Conservation (phyloP, 1,139 yeast genomes). For the Yamadazyma dushanensis region DNA sequence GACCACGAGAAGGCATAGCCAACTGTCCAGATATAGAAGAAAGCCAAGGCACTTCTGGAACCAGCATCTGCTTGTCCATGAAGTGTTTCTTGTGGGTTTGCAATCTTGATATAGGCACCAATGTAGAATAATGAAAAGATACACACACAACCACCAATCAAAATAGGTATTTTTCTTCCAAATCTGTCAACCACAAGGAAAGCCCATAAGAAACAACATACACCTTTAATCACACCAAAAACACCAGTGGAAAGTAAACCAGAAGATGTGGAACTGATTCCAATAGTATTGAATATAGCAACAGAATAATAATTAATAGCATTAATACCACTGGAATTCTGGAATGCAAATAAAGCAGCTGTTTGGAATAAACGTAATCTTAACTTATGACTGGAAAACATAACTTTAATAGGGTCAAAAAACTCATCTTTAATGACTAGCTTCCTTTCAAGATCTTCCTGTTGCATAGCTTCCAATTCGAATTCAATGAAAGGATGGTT, state of each 20-base stretch:
- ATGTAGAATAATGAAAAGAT: slow-evolving; percentile 45
- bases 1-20: slow-evolving; percentile 46
- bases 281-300: slow-evolving; percentile 12
- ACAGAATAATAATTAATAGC: slow-evolving; percentile 32
- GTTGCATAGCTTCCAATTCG: slow-evolving; percentile 34
- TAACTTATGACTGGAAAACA: slow-evolving; percentile 8
- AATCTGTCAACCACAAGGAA: slow-evolving; percentile 11
- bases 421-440: slow-evolving; percentile 36
- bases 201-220: slow-evolving; percentile 12
- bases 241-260: slow-evolving; percentile 35
- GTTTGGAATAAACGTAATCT: slow-evolving; percentile 25
- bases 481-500: slow-evolving; percentile 38
- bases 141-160: slow-evolving; percentile 36
- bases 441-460: slow-evolving; percentile 28
- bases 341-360: slow-evolving; percentile 6
- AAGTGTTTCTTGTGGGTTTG: slow-evolving; percentile 38
- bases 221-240: slow-evolving; percentile 14
- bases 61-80: slow-evolving; percentile 44
- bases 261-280: slow-evolving; percentile 10
- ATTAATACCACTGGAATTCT: slow-evolving; percentile 19
- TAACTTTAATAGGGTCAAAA: slow-evolving; percentile 33
- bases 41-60: slow-evolving; percentile 42
- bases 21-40: slow-evolving; percentile 48
- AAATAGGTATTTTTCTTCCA: slow-evolving; percentile 27
- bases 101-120: slow-evolving; percentile 39